Evolutionary conservation across 441 rosid species (phyloP), one percentile per base, ranked within the genome.

Genomic region (Arabidopsis hybrid): DNA sequence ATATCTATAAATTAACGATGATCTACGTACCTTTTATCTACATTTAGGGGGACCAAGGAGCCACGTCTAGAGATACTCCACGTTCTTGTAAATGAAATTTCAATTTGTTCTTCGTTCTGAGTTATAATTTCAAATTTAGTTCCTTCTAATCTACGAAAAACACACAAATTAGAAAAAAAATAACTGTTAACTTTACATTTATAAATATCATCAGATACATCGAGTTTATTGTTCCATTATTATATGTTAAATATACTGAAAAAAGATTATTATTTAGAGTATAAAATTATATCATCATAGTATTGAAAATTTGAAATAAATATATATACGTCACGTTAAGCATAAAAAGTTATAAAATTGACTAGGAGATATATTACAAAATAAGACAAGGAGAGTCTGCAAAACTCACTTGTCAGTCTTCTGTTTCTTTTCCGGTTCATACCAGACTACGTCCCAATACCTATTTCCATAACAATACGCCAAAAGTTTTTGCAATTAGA

Each of bases 21-120:
- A 26, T 7, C 6, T 6, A 57, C 7, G 10, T 73, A 89, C 98
- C 98, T 89, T 83, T 89, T 91, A 78, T 91, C 98, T 14, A 91
- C 85, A 58, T 87, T 87, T 53, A 90, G 49, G 7, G 98, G 96
- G 43, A 80, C 89, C 34, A 73, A 39, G 5, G 65, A 60, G 51
- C 78, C 70, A 10, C 70, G 72, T 7, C 43, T 60, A 6, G 83
- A 52, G 14, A 64, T 67, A 11, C 60, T 72, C 97, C 98, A 91
- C 4, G 56, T 80, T 52, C 79, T 86, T 29, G 80, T 71, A 69
- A 91, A 93, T 21, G 98, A 93, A 49, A 93, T 21, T 81, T 93
- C 97, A 26, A 88, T 69, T 60, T 85, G 84, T 31, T 87, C 83
- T 55, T 88, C 89, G 49, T 78, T 83, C 74, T 67, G 72, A 55